phyloP scores from a whole-genome alignment of 2,329 filamentous ascomycete species.

The Xylariaceae sp. region DNA sequence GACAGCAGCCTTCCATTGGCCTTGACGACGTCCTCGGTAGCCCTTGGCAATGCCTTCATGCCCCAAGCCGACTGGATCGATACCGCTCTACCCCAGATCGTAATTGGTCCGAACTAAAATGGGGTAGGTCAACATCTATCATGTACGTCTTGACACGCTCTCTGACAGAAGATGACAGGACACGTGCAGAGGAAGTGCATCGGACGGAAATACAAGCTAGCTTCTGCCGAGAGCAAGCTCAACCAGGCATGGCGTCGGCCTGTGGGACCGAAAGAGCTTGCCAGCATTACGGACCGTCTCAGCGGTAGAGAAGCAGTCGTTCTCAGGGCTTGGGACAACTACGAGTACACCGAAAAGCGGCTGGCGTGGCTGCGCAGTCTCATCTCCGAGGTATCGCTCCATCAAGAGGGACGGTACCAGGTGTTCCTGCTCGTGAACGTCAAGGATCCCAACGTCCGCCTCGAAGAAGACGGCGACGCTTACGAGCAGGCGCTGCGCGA shows the following conservation, averaged over 20 bases:
- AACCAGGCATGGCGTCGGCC: constrained; percentile 4
- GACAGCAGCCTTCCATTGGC: no score
- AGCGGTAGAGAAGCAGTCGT: constrained; percentile 38
- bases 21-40: no score
- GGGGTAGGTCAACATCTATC: no score
- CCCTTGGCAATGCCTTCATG: no score
- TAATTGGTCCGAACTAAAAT: no score
- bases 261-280: background rate
- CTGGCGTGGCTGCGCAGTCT: constrained; percentile 57
- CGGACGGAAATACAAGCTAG: constrained; percentile 1
- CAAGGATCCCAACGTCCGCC: constrained; percentile 49
- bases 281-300: background rate
- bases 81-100: no score
- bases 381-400: constrained; percentile 55
- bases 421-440: constrained; percentile 58
- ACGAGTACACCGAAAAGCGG: constrained; percentile 54
- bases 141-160: no score
- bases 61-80: no score
- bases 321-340: constrained; percentile 55
- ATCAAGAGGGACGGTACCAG: constrained; percentile 57
- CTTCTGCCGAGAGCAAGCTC: constrained; percentile 2
- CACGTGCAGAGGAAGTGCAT: no score
- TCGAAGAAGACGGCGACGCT: constrained; percentile 45
- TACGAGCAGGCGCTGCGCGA: constrained; percentile 48
- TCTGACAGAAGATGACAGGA: no score